A percentile compares a stretch with the other conserved stretches of the same genome.
These are phyloP conservation scores for Fragaria nilgerrensis DNA, from an alignment of 306 rosid species.

Conservation along the genomic window DNA sequence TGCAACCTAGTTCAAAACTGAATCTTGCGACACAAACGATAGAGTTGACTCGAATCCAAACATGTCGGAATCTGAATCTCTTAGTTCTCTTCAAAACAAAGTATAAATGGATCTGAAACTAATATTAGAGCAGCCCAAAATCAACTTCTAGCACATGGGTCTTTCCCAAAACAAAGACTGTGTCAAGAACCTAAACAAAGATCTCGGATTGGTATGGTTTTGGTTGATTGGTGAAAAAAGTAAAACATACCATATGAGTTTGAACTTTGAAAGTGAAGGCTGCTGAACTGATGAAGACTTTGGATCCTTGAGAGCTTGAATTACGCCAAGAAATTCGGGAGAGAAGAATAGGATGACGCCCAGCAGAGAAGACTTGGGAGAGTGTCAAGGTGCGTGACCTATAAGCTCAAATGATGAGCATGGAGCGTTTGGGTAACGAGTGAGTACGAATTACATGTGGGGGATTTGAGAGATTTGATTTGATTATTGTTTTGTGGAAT, in stretches of 20 bases:
- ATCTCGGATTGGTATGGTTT: background rate
- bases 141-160: background rate
- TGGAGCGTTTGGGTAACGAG: background rate
- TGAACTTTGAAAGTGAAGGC: background rate
- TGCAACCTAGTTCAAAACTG: background rate
- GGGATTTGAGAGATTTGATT: too few species aligned
- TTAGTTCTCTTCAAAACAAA: slow-evolving; percentile 1
- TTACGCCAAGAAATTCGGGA: background rate
- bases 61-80: background rate
- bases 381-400: background rate
- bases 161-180: background rate
- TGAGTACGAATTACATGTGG: background rate
- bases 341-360: background rate
- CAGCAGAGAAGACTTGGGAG: background rate
- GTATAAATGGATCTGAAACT: slow-evolving; percentile 33
- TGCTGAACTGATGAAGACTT: background rate
- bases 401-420: background rate
- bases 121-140: background rate
- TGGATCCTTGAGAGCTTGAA: background rate
- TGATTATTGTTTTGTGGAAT: too few species aligned
- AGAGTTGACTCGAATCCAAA: background rate
- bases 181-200: background rate
- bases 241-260: background rate
- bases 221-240: background rate
- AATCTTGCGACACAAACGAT: background rate